Percentiles rank a stretch among this genome's conserved stretches.
phyloP scores from a whole-genome alignment of 2,329 filamentous ascomycete genomes.

The Botrytis aclada region DNA sequence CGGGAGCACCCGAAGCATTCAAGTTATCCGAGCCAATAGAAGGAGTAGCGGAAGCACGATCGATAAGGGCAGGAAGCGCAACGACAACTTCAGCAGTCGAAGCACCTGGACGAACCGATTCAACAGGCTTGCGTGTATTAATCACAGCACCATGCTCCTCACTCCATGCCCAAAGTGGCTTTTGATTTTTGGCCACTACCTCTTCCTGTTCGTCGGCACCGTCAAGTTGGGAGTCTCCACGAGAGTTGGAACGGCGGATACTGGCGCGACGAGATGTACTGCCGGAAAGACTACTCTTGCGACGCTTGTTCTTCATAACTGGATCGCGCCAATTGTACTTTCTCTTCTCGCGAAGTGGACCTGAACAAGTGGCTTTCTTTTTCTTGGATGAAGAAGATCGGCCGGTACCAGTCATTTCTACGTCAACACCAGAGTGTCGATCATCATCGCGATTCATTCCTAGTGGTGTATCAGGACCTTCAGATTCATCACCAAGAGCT shows the following conservation, averaged over 20 bases:
- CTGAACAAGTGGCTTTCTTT: background rate
- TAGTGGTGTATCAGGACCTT: background rate
- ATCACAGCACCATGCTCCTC: background rate
- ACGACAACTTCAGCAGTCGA: background rate
- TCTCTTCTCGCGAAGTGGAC: background rate
- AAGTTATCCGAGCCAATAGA: background rate
- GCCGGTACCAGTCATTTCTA: fast-evolving
- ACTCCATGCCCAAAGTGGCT: background rate
- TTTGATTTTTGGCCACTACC: background rate
- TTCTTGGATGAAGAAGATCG: background rate
- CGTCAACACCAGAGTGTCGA: no score
- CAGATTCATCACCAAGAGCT: background rate
- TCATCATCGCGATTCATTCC: background rate
- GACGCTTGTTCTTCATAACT: background rate
- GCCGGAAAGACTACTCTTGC: fast-evolving
- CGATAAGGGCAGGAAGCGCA: background rate
- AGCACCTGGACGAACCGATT: no score
- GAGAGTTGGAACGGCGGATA: no score
- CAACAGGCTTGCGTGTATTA: background rate
- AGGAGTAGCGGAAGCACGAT: background rate
- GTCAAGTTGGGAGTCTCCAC: background rate
- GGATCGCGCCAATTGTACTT: background rate
- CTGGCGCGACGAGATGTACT: background rate
- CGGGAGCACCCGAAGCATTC: background rate
- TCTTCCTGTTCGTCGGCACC: background rate